Evolutionary conservation across 2,329 filamentous ascomycete genomes (phyloP), one percentile per base, ranked within the genome.

Genomic region (Westerdykella ornata): DNA sequence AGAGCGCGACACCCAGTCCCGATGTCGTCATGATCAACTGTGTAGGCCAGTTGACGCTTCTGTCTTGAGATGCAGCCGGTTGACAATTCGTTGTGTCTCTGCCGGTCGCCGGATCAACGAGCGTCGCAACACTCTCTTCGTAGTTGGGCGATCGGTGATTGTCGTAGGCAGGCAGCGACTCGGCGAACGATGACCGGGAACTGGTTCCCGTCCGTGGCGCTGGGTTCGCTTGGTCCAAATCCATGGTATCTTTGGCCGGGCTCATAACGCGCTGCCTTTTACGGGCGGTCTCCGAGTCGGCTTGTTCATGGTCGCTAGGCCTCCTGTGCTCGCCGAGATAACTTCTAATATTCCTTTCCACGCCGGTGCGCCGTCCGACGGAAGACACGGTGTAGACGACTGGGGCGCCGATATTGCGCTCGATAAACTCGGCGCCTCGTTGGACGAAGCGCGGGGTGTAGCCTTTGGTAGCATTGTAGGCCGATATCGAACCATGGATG

Each of bases 11-110:
- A 48, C 88, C 88, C 1, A 97, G 75, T 0, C 88, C 90, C 1
- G 88, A 94, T 0, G 90, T 96, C 4, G 87, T 89, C 62, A 94
- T 85, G 51, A 95, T 85, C 14, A 96, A 72, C 12, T 88, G 81
- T 9, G 85, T 86, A 46, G 85, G 86, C 88, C 88, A 94, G 31
- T 72, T 75, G 9, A 57, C 73, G 18, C 66, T 61, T 34, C 62
- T 54, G 44, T 63, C 58, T 34, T 62, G 57, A 3, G 48, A 63
- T 49, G 52, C 59, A 38, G 44, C 47, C 36, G 37, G 36, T 37
- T 43, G 36, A 32, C 47, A 52, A 35, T 42, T 43, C 33, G 50
- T 49, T 26, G 47, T 37, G 29, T 58, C 45, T 37, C 59, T 56
- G 45, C 49, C 47, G 1, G 49, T 46, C n/a, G 55, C 63, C 5